A percentile compares a stretch with the other conserved stretches of the same genome.
Evolutionary conservation across 768 basidiomycete species (phyloP).

Genomic region (Fibroporia radiculosa): DNA sequence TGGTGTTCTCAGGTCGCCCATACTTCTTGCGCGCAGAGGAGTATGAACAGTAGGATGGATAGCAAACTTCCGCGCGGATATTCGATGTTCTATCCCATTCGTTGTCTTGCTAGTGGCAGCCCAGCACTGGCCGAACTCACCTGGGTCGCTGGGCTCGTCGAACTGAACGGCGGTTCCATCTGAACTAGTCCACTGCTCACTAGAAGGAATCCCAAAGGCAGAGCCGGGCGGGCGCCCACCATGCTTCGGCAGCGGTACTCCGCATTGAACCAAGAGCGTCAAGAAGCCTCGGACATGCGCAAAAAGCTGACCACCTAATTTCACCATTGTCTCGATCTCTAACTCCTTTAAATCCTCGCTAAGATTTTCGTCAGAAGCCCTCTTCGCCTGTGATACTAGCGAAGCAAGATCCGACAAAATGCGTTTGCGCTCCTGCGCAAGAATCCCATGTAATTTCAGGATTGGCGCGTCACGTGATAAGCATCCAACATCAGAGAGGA

Average conservation of each 20-base stretch:
- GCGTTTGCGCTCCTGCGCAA: slow-evolving; percentile 74
- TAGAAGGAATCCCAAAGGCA: slow-evolving; percentile 23
- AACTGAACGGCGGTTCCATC: slow-evolving; percentile 24
- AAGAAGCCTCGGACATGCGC: slow-evolving; percentile 76
- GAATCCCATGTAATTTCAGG: slow-evolving; percentile 53
- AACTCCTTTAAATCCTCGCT: slow-evolving; percentile 41
- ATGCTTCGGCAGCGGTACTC: slow-evolving; percentile 47
- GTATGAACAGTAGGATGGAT: slow-evolving; percentile 7
- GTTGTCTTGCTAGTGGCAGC: slow-evolving; percentile 5
- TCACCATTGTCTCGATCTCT: slow-evolving; percentile 74
- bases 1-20: slow-evolving; percentile 39
- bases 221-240: slow-evolving; percentile 15
- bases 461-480: slow-evolving; percentile 74
- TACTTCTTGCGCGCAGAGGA: slow-evolving; percentile 41
- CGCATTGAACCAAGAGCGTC: slow-evolving; percentile 66
- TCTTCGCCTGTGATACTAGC: slow-evolving; percentile 75
- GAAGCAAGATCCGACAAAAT: slow-evolving; percentile 76
- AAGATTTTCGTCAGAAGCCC: slow-evolving; percentile 42
- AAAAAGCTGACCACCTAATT: slow-evolving; percentile 74
- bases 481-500: slow-evolving; percentile 78
- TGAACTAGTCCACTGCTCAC: slow-evolving; percentile 24
- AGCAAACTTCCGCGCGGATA: slow-evolving; percentile 5
- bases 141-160: slow-evolving; percentile 4
- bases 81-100: slow-evolving; percentile 13
- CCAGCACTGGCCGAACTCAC: slow-evolving; percentile 10